phyloP scores from a whole-genome alignment of 2,329 filamentous ascomycete genomes.

The Beauveria caledonica region DNA sequence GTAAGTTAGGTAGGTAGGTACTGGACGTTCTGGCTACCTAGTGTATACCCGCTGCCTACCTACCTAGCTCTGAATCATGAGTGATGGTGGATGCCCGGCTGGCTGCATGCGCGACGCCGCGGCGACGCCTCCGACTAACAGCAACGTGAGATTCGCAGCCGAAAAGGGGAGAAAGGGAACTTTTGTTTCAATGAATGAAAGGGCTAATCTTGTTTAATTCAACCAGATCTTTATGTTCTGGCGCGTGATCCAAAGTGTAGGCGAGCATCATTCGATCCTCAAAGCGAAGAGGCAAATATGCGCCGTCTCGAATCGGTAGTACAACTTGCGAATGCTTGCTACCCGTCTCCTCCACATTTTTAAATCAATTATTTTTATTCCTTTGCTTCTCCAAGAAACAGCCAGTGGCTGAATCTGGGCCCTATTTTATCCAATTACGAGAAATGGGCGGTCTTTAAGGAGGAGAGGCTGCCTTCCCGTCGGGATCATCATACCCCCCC shows the following conservation, averaged over 20 bases:
- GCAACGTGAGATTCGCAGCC: neutral
- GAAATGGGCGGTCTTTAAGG: neutral
- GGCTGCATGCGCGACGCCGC: neutral
- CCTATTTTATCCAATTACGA: neutral
- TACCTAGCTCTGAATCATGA: neutral
- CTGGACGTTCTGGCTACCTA: neutral
- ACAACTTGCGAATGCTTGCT: conserved; percentile 7
- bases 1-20: no score
- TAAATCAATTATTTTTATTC: neutral
- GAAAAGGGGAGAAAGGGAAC: neutral
- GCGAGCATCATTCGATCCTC: neutral
- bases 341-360: conserved; percentile 2
- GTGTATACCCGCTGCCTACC: neutral
- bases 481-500: conserved; percentile 5
- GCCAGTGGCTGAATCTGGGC: neutral
- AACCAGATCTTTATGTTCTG: neutral
- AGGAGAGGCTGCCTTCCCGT: conserved; percentile 4
- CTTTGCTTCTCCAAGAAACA: neutral
- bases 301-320: conserved; percentile 6
- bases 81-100: neutral
- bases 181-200: neutral
- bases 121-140: neutral
- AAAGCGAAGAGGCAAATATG: conserved; percentile 4
- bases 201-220: neutral
- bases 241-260: neutral